Evolutionary conservation across 2,329 filamentous ascomycete species (phyloP).

Genomic region (Diaporthe humulicola): DNA sequence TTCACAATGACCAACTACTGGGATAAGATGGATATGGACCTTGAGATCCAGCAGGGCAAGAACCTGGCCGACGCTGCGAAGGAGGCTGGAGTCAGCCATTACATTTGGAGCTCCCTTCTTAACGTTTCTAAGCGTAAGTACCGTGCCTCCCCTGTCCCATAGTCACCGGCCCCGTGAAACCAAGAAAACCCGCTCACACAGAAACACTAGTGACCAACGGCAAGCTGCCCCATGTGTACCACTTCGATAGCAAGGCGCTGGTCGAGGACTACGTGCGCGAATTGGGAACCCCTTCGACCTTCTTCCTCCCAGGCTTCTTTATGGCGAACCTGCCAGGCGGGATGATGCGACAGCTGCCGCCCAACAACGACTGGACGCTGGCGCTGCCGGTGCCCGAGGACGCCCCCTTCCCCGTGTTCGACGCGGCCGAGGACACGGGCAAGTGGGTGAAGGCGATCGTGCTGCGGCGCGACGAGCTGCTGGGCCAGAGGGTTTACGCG

Average conservation of each 20-base stretch:
- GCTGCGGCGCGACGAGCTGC: constrained; percentile 50
- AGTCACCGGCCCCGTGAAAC: neutral
- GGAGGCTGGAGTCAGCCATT: constrained; percentile 56
- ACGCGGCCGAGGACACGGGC: constrained; percentile 52
- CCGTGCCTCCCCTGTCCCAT: neutral
- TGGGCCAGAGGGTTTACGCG: constrained; percentile 58
- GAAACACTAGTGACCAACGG: constrained; percentile 53
- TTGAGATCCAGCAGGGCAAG: constrained; percentile 61
- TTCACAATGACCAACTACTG: constrained; percentile 68
- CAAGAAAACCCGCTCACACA: neutral
- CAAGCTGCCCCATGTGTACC: constrained; percentile 56
- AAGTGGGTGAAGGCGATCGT: constrained; percentile 55
- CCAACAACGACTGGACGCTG: constrained; percentile 50
- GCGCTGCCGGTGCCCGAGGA: constrained; percentile 48
- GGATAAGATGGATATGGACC: constrained; percentile 56
- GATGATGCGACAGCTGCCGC: constrained; percentile 47
- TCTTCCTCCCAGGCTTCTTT: constrained; percentile 66
- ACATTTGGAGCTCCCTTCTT: constrained; percentile 59
- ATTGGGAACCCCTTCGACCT: constrained; percentile 61
- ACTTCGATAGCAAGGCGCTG: constrained; percentile 70
- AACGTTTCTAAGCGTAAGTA: constrained; percentile 55
- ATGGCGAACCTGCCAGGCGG: constrained; percentile 62
- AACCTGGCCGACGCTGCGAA: constrained; percentile 61
- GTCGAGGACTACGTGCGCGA: constrained; percentile 67
- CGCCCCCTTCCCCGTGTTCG: constrained; percentile 52